phyloP scores from a whole-genome alignment of 495 filamentous ascomycete genomes.

The Lineolata rhizophorae region DNA sequence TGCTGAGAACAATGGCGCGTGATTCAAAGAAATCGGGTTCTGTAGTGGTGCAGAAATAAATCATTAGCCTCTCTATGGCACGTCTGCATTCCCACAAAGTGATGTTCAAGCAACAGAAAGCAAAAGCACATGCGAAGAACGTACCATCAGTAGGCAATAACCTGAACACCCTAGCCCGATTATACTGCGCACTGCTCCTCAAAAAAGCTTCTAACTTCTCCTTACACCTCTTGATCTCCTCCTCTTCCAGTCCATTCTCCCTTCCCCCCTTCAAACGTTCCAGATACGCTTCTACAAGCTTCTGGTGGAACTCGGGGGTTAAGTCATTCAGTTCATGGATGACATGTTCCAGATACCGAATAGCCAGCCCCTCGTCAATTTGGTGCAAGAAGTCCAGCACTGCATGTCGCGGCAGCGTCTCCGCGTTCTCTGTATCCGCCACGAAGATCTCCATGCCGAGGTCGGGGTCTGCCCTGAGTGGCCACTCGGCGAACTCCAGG shows the following conservation, averaged over 20 bases:
- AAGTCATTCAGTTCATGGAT: constrained; percentile 69
- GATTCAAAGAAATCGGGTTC: constrained; percentile 78
- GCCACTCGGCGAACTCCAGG: constrained; percentile 81
- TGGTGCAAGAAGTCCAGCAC: constrained; percentile 52
- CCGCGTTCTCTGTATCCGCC: constrained; percentile 84
- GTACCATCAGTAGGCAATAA: constrained; percentile 59
- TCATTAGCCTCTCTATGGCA: too few species aligned
- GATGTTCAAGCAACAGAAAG: too few species aligned
- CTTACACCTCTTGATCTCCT: constrained; percentile 32
- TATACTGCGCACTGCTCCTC: constrained; percentile 56
- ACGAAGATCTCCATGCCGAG: constrained; percentile 92
- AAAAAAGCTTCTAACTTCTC: constrained; percentile 53
- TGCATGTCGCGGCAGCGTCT: constrained; percentile 55
- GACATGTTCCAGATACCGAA: constrained; percentile 77
- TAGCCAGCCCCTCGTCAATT: constrained; percentile 47
- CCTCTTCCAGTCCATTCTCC: constrained; percentile 13
- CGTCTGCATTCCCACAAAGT: too few species aligned
- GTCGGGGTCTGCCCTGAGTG: constrained; percentile 43
- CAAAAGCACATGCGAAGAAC: constrained; percentile 13
- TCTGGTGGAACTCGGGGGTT: constrained; percentile 71
- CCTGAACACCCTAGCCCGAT: constrained; percentile 47
- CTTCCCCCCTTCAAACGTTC: constrained; percentile 28
- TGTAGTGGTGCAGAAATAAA: constrained; percentile 11
- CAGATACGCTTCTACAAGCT: constrained; percentile 55
- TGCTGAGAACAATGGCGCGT: constrained; percentile 76